Evolutionary conservation across 2,329 filamentous ascomycete species (phyloP).

Genomic region (Claviceps sp.): DNA sequence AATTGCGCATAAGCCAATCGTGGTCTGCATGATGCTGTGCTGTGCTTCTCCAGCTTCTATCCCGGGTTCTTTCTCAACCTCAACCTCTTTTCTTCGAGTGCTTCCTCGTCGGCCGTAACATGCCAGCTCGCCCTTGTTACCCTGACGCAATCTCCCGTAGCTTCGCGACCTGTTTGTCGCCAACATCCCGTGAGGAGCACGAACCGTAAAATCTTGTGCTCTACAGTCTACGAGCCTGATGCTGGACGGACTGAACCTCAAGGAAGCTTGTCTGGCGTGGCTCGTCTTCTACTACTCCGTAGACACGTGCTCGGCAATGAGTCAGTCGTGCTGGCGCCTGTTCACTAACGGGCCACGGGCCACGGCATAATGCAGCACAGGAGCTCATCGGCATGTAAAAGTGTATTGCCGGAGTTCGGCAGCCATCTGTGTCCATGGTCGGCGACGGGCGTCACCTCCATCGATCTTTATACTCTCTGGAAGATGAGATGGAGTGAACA

Average conservation of each 20-base stretch:
- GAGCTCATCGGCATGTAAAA: not conserved
- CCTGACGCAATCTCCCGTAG: not conserved
- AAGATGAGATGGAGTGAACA: too few relatives aligned
- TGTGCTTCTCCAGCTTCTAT: too few relatives aligned
- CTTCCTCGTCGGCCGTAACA: conserved; percentile 1
- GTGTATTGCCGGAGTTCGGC: not conserved
- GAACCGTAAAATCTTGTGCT: not conserved
- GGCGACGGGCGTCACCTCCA: too few relatives aligned
- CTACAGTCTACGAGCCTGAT: too few relatives aligned
- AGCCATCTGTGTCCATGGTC: not conserved
- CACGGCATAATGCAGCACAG: not conserved
- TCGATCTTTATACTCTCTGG: too few relatives aligned
- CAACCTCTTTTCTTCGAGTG: not conserved
- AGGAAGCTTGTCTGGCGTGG: not conserved
- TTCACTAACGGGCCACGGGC: not conserved
- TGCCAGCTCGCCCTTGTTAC: not conserved
- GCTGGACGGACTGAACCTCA: not conserved
- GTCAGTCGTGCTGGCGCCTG: not conserved
- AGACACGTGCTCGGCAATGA: not conserved
- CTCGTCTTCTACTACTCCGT: not conserved
- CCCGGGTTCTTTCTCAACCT: too few relatives aligned
- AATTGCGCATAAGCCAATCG: not conserved
- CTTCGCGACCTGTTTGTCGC: not conserved
- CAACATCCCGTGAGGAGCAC: not conserved
- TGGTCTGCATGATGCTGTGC: not conserved